Conservation (phyloP, 139 green algal genomes). For the Gonium pectorale region DNA sequence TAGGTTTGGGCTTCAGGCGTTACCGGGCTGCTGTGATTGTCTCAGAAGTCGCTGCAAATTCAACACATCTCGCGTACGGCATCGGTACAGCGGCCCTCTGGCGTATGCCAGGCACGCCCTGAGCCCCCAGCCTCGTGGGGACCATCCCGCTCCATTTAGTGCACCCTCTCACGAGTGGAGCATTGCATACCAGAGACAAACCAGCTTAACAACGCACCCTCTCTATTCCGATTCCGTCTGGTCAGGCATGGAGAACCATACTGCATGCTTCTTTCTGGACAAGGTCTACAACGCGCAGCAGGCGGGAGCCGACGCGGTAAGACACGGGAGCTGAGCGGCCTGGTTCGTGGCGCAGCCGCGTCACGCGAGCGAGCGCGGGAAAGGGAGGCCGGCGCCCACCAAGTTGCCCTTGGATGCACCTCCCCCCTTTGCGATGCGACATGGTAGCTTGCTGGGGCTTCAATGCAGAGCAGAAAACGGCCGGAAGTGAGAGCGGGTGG, state of each 20-base stretch:
- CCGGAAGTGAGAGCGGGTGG: too few relatives aligned
- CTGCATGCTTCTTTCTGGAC: slow-evolving; percentile 88
- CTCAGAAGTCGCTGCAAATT: background rate
- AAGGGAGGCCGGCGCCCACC: background rate
- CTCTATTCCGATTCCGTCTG: too few relatives aligned
- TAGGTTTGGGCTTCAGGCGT: background rate
- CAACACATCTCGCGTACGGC: background rate
- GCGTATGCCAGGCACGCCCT: background rate
- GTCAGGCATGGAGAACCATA: background rate
- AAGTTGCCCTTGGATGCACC: too few relatives aligned
- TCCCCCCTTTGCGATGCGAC: too few relatives aligned
- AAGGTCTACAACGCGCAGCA: slow-evolving; percentile 92
- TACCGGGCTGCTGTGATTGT: background rate
- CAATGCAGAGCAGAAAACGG: too few relatives aligned
- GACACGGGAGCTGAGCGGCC: background rate
- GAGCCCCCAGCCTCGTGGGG: background rate
- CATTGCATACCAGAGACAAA: too few relatives aligned
- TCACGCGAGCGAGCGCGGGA: too few relatives aligned
- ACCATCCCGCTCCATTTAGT: background rate
- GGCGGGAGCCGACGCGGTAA: slow-evolving; percentile 84
- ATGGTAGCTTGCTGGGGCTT: too few relatives aligned
- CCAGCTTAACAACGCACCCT: too few relatives aligned
- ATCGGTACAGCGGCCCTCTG: background rate
- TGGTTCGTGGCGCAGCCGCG: too few relatives aligned
- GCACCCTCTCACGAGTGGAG: background rate